Conservation (phyloP, 2,329 filamentous ascomycete genomes). For the Colletotrichum brevisporum region DNA sequence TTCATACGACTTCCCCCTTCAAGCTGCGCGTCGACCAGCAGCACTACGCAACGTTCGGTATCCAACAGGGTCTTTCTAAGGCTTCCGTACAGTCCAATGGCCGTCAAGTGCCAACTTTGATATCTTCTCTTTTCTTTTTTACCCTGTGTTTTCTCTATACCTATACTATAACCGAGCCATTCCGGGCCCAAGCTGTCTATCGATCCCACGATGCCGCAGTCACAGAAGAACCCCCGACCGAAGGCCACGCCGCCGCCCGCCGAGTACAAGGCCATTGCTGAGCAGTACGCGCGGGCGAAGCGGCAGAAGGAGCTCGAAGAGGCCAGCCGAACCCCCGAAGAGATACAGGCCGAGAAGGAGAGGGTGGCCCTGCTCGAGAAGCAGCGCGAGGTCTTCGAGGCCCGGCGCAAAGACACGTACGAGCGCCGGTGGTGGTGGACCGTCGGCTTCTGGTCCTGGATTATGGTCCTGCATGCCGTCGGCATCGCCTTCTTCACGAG, state of each 20-base stretch:
- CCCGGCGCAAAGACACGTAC: conserved; percentile 62
- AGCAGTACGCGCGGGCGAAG: conserved; percentile 68
- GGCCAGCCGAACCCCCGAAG: conserved; percentile 47
- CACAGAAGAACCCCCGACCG: conserved; percentile 32
- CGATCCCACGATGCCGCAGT: conserved; percentile 34
- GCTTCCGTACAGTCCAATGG: conserved; percentile 31
- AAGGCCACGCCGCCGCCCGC: conserved; percentile 42
- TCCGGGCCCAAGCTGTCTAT: not conserved
- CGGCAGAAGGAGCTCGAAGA: conserved; percentile 61
- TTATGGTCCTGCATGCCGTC: conserved; percentile 80
- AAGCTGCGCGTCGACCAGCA: conserved; percentile 25
- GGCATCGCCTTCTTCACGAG: conserved; percentile 95
- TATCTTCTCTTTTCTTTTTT: conserved; percentile 29
- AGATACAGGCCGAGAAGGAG: conserved; percentile 47
- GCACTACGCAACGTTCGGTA: conserved; percentile 16
- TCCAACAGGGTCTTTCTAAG: conserved; percentile 34
- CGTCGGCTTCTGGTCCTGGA: conserved; percentile 77
- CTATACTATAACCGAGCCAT: not conserved
- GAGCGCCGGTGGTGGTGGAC: conserved; percentile 70
- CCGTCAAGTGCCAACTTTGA: conserved; percentile 34
- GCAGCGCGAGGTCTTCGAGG: conserved; percentile 63
- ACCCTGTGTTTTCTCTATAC: conserved; percentile 9
- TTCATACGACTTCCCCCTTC: conserved; percentile 9
- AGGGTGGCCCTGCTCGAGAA: conserved; percentile 57
- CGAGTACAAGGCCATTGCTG: conserved; percentile 68